Evolutionary conservation across 2,329 filamentous ascomycete genomes (phyloP).

Genomic region (Apiospora pterosperma): DNA sequence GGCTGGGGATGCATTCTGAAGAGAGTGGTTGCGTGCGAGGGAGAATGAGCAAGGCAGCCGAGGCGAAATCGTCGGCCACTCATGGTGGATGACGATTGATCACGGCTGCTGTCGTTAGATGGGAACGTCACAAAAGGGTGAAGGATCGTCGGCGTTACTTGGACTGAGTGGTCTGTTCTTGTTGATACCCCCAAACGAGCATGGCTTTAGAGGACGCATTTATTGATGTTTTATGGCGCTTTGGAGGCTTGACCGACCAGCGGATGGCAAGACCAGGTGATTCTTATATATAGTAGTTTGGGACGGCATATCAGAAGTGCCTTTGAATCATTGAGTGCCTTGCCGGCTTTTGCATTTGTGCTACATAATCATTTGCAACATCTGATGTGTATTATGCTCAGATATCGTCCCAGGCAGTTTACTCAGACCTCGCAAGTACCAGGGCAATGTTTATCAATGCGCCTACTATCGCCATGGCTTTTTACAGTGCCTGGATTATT

Average conservation of each 20-base stretch:
- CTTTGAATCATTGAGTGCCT: not conserved
- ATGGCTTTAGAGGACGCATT: not conserved
- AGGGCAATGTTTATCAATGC: not conserved
- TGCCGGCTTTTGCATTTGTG: not conserved
- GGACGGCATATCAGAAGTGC: not conserved
- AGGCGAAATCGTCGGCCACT: not conserved
- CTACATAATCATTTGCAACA: not conserved
- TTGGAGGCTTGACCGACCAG: not conserved
- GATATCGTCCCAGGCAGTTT: not conserved
- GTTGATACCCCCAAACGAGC: slow-evolving; percentile 7
- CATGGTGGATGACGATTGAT: not conserved
- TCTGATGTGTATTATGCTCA: not conserved
- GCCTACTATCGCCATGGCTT: too few species aligned
- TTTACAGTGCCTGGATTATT: too few species aligned
- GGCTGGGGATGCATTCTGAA: not conserved
- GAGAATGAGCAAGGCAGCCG: not conserved
- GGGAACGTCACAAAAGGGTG: not conserved
- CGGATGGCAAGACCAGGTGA: not conserved
- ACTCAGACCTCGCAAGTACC: not conserved
- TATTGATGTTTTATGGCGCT: not conserved
- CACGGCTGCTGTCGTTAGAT: not conserved
- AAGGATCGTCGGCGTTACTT: slow-evolving; percentile 8
- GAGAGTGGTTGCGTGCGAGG: not conserved
- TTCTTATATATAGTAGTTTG: slow-evolving; percentile 2
- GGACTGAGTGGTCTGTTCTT: slow-evolving; percentile 22